Conservation (phyloP, 163 green algal species). For the Chlorella variabilis region DNA sequence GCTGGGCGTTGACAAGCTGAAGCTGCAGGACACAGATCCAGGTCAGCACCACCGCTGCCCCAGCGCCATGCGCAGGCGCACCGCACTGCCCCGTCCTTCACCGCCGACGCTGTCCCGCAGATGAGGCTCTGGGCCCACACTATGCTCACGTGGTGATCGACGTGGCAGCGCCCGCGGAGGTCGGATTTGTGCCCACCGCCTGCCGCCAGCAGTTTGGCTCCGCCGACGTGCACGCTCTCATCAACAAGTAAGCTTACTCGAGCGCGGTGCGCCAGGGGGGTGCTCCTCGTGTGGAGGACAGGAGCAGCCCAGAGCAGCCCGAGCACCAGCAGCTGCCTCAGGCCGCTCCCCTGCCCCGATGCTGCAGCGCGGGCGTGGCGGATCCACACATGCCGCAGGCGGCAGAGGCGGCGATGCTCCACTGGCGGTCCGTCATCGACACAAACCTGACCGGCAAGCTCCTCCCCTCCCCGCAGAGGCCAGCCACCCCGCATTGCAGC, state of each 20-base stretch:
- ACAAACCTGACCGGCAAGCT: conserved; percentile 51
- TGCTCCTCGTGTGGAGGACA: neutral
- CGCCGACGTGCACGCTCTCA: conserved; percentile 10
- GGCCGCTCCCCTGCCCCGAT: conserved; percentile 6
- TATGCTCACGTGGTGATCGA: conserved; percentile 28
- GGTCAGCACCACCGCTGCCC: too few species aligned
- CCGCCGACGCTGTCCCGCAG: too few species aligned
- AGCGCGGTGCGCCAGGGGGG: too few species aligned
- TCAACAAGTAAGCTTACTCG: conserved; percentile 1
- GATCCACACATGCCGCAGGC: conserved; percentile 24
- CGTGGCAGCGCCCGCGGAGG: conserved; percentile 11
- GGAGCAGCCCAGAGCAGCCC: too few species aligned
- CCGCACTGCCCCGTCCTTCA: too few species aligned
- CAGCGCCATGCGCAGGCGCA: too few species aligned
- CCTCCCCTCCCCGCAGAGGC: neutral
- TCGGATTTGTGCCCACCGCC: conserved; percentile 26
- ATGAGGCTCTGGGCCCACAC: neutral
- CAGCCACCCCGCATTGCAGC: too few species aligned
- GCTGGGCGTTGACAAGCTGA: conserved; percentile 49
- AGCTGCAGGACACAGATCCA: conserved; percentile 5
- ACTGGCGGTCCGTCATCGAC: conserved; percentile 51
- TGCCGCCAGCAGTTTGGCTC: conserved; percentile 10
- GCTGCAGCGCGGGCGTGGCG: conserved; percentile 54
- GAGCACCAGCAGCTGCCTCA: neutral
- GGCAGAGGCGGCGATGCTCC: conserved; percentile 9